Evolutionary conservation across 352 stramenopile species (phyloP), one percentile per base, ranked within the genome.

Genomic region (Phytophthora ramorum): DNA sequence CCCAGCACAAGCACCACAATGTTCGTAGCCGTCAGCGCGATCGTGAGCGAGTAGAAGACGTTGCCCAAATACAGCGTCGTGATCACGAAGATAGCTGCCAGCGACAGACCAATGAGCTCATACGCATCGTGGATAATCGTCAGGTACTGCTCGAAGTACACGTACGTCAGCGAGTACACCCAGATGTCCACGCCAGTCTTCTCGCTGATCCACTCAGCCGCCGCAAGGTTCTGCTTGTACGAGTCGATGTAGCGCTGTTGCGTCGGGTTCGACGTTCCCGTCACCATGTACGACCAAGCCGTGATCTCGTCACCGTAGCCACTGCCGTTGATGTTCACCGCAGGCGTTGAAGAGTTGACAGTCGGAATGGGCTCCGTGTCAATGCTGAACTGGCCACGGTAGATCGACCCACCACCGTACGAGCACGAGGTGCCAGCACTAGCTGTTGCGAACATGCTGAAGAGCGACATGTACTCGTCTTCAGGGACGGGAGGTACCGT

Each of bases 81-180:
- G 49, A 85, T 72, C 22, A 82, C 71, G 52, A 89, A 86, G 63
- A 89, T 85, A 16, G 76, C 71, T 2, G 60, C 63, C 6, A 87
- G 40, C 3, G 78, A 48, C 20, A 87, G 58, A 45, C 80, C 80
- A 17, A 89, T 76, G 8, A 89, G 73, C 38, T 67, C 63, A 58
- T 76, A 85, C 22, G 80, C 79, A 37, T 89, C 80, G 10, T 73
- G 35, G 7, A 84, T 67, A 35, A 89, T 67, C 40, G 80, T 87
- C 53, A 89, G 41, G 50, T 89, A 89, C 65, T 89, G 80, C 68
- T 89, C 78, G 37, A 89, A 89, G 76, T 79, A 89, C 19, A 81
- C 71, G 57, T 85, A 89, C 24, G 76, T 84, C 19, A 82, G 57
- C 26, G 69, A 80, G 63, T 85, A 89, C 20, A 78, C 75, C 80